These are phyloP conservation scores for Fusarium sulawesiense DNA, from an alignment of 2,329 filamentous ascomycete species.

Conservation along the genomic window DNA sequence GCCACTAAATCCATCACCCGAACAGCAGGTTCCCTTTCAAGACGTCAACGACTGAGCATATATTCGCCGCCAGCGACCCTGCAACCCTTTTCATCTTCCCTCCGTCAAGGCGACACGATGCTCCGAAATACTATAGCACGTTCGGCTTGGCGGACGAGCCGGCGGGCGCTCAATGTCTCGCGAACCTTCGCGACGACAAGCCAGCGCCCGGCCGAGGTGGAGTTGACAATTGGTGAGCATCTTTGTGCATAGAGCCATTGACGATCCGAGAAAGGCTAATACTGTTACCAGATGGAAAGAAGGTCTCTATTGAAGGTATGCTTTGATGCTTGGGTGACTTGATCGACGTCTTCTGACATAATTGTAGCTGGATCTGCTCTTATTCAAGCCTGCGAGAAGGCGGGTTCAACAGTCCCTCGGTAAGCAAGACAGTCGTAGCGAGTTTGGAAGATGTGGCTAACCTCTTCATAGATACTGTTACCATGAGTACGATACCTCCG, in stretches of 20 bases:
- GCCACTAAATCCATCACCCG: slow-evolving; percentile 54
- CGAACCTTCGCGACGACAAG: slow-evolving; percentile 85
- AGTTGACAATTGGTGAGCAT: slow-evolving; percentile 87
- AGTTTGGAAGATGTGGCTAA: slow-evolving; percentile 50
- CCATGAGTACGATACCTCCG: slow-evolving; percentile 79
- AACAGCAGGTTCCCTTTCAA: slow-evolving; percentile 53
- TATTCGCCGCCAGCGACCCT: slow-evolving; percentile 50
- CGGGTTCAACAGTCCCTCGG: slow-evolving; percentile 88
- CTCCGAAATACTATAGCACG: slow-evolving; percentile 75
- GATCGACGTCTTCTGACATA: slow-evolving; percentile 51
- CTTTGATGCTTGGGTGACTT: slow-evolving; percentile 30
- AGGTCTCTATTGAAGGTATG: slow-evolving; percentile 96
- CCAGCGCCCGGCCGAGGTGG: slow-evolving; percentile 87
- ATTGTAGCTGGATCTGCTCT: slow-evolving; percentile 88
- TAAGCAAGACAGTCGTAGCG: slow-evolving; percentile 53
- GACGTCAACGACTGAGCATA: slow-evolving; percentile 57
- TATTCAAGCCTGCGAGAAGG: slow-evolving; percentile 99
- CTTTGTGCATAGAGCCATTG: slow-evolving; percentile 48
- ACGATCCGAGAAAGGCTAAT: slow-evolving; percentile 48
- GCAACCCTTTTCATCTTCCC: slow-evolving; percentile 54
- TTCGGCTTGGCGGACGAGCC: slow-evolving; percentile 74
- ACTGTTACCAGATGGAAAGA: slow-evolving; percentile 82
- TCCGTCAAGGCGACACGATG: slow-evolving; percentile 73
- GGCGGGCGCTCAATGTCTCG: slow-evolving; percentile 69
- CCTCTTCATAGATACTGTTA: slow-evolving; percentile 84